Percentiles rank a stretch among this genome's conserved stretches.
Conservation (phyloP, 176 grass and related monocot genomes). For the Lolium perenne region DNA sequence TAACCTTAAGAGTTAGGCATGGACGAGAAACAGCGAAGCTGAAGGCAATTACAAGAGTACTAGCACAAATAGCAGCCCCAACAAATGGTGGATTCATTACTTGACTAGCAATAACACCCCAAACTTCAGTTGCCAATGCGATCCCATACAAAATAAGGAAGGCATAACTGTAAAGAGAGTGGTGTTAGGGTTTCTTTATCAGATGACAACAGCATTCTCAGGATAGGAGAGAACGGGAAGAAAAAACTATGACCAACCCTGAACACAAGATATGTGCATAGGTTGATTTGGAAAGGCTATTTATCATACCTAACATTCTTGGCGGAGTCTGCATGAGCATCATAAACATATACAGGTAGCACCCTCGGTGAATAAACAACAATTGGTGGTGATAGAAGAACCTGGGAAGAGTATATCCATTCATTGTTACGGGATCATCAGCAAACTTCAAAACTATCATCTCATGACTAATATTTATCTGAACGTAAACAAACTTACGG, state of each 20-base stretch:
- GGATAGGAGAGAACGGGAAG: slow-evolving; percentile 38
- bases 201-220: slow-evolving; percentile 33
- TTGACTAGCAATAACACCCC: slow-evolving; percentile 96
- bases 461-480: slow-evolving; percentile 26
- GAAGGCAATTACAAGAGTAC: slow-evolving; percentile 95
- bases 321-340: slow-evolving; percentile 99
- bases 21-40: slow-evolving; percentile 96
- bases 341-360: slow-evolving; percentile 97
- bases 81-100: slow-evolving; percentile 89
- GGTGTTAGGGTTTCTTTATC: slow-evolving; percentile 40
- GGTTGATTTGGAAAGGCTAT: slow-evolving; percentile 18
- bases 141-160: slow-evolving; percentile 96
- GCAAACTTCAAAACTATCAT: slow-evolving; percentile 27
- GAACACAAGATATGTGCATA: slow-evolving; percentile 14
- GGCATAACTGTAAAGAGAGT: slow-evolving; percentile 69
- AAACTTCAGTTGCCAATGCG: slow-evolving; percentile 91
- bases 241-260: slow-evolving; percentile 22
- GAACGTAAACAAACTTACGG: slow-evolving; percentile 73
- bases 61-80: slow-evolving; percentile 83
- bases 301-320: slow-evolving; percentile 94
- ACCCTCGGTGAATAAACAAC: slow-evolving; percentile 98
- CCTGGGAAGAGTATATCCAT: slow-evolving; percentile 58
- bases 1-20: slow-evolving; percentile 87
- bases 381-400: slow-evolving; percentile 95
- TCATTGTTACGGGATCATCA: slow-evolving; percentile 18